Base-by-base conservation (phyloP, 768 basidiomycete species). In the Lentinula aciculospora region DNA sequence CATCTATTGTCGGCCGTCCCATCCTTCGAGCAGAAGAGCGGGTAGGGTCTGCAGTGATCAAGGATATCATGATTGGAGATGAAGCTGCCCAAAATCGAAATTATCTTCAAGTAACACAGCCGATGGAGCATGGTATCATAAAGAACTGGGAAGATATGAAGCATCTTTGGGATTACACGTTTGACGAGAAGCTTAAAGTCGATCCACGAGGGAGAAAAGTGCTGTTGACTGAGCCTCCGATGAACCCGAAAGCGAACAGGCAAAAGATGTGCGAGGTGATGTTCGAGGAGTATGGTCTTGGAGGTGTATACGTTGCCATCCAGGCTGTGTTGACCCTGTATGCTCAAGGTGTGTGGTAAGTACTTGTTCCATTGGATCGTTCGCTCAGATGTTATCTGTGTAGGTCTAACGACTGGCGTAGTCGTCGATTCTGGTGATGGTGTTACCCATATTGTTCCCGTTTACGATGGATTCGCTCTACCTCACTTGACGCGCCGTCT, bases 121-220 rank as follows among this genome's bases (percentile, higher is more conserved):
- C 97, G 1, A 94, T 99, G 92, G 97, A 99, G 70, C 97, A 99
- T 71, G 97, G 97, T 40, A 98, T 99, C 74, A 88, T 99, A 47
- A 88, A 89, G 65, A 98, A 98, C 73, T 99, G 97, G 97, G 92
- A 94, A 69, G 97, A 99, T 73, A 99, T 98, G 97, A 88, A 88
- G 68, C 83, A 93, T 66, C 80, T 98, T 17, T 99, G 97, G 97
- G 86, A 99, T 71, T 98, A 98, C 73, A 99, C 97, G 0, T 99
- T 99, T 69, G 77, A 92, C 64, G 94, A 97, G 77, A 98, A 98
- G 75, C 83, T 99, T 63, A 82, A 85, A 67, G 79, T 98, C 61
- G 88, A 98, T 66, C 87, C 95, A 42, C 76, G 78, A 25, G 97
- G 93, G 0, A 79, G 83, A 60, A 99, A 98, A 74, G 82, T 99